Evolutionary conservation across 345 rosid genomes (phyloP), one percentile per base, ranked within the genome.

Genomic region (Erodium maritimum): DNA sequence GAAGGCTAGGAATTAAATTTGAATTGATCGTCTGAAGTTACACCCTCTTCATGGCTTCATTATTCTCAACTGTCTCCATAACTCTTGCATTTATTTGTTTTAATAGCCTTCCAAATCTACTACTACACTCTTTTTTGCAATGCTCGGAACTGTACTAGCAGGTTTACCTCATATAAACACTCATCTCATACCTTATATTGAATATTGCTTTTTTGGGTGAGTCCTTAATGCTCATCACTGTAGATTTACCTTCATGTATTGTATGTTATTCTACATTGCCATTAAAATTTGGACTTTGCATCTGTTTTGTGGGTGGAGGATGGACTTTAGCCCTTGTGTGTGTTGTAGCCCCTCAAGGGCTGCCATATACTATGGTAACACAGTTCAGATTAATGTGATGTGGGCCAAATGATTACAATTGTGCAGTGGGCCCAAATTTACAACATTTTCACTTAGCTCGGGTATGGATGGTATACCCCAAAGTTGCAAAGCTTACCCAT

Each of bases 51-150:
- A 11, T 79, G 67, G 67, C 80, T 79, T 89, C 85, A 74, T 83
- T 82, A 84, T 87, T 83, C 86, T 86, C 96, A 86, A 89, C 85
- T 62, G 95, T 77, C 87, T 77, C 95, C 78, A 78, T 89, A 83
- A 93, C 95, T 83, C 67, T 73, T 72, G 95, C 99, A 93, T 93
- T 89, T 80, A 89, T 80, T 74, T 76, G 86, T 72, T 89, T 78
- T 80, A 82, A 91, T 81, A 80, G 84, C 71, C 72, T 75, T 69
- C 80, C 75, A 82, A 78, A 82, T 81, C 89, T 67, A 62, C 67
- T 62, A 51, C 37, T 73, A 61, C 71, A 22, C 51, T 23, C 9
- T 29, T 29, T 29, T 29, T 29, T 5, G 37, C 9, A 29, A 29
- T 29, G 2, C 37, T 29, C 9, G 37, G 8, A 29, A 29, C 37